A percentile compares a stretch with the other conserved stretches of the same genome.
Evolutionary conservation across 305 asterid genomes (phyloP).

Genomic region (Withania somnifera): DNA sequence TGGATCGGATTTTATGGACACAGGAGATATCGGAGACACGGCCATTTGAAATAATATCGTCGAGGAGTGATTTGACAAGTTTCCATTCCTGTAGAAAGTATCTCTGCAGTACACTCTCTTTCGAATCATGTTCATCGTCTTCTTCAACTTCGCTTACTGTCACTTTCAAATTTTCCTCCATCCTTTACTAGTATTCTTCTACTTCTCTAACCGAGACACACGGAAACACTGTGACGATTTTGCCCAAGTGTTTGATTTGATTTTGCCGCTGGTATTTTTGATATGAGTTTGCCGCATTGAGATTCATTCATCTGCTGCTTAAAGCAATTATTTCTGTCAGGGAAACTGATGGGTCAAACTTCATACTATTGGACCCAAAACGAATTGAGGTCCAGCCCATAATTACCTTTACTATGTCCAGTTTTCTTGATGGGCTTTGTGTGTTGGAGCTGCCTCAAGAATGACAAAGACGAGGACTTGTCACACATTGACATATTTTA

Average conservation of each 20-base stretch:
- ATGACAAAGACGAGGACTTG: no score
- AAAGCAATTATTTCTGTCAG: background rate
- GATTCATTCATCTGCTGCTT: background rate
- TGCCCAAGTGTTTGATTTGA: background rate
- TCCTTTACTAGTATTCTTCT: background rate
- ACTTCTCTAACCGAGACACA: background rate
- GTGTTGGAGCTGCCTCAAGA: background rate
- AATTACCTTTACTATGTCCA: background rate
- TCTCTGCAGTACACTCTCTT: slow-evolving; percentile 59
- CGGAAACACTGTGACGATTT: background rate
- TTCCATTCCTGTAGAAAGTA: slow-evolving; percentile 93
- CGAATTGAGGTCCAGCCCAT: background rate
- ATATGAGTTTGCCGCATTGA: background rate
- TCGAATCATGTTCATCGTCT: slow-evolving; percentile 79
- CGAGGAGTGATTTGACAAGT: slow-evolving; percentile 67
- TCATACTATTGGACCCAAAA: background rate
- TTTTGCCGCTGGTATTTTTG: slow-evolving; percentile 1
- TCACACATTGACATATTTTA: no score
- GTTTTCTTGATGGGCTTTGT: background rate
- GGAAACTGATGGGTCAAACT: background rate
- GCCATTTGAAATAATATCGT: slow-evolving; percentile 57
- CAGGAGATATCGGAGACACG: slow-evolving; percentile 57
- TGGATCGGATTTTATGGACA: slow-evolving; percentile 77
- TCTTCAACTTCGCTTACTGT: slow-evolving; percentile 14
- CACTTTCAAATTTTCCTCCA: background rate